A percentile compares a stretch with the other conserved stretches of the same genome.
These are phyloP conservation scores for Smittium culicis DNA, from an alignment of 371 early-diverging fungal species.

Conservation along the genomic window DNA sequence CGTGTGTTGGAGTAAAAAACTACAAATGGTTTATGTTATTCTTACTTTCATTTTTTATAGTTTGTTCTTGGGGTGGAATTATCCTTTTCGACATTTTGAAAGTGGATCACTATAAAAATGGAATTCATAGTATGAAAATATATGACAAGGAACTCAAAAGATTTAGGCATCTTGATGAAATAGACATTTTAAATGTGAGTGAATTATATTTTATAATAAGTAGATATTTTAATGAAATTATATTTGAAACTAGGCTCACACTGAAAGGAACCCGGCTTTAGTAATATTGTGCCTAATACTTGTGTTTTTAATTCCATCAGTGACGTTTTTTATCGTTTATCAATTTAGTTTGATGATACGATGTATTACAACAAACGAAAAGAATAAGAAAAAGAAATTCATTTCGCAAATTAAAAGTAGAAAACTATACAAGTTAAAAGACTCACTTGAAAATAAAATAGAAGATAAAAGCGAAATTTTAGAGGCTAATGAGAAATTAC, in stretches of 20 bases:
- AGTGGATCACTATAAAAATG: neutral
- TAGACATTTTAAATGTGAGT: neutral
- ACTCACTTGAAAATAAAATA: neutral
- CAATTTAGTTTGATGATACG: neutral
- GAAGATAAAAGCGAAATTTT: neutral
- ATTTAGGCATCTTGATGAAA: neutral
- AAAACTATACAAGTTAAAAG: neutral
- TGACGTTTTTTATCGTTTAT: constrained; percentile 7
- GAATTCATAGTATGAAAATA: neutral
- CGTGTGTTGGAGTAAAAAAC: constrained; percentile 8
- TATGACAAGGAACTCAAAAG: neutral
- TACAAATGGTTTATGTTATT: constrained; percentile 11
- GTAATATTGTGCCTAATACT: neutral
- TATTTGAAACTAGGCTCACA: neutral
- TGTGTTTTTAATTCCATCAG: constrained; percentile 8
- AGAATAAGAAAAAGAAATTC: neutral
- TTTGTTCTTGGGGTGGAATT: constrained; percentile 1
- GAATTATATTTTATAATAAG: neutral
- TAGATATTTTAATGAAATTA: neutral
- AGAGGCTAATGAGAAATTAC: neutral
- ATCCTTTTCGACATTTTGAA: neutral
- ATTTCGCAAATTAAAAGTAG: neutral
- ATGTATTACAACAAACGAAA: constrained; percentile 7
- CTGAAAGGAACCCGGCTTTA: neutral
- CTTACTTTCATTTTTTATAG: constrained; percentile 5